A percentile compares a stretch with the other conserved stretches of the same genome.
Evolutionary conservation across 805 yeast genomes (phyloP).

Genomic region (Ogataea siamensis): DNA sequence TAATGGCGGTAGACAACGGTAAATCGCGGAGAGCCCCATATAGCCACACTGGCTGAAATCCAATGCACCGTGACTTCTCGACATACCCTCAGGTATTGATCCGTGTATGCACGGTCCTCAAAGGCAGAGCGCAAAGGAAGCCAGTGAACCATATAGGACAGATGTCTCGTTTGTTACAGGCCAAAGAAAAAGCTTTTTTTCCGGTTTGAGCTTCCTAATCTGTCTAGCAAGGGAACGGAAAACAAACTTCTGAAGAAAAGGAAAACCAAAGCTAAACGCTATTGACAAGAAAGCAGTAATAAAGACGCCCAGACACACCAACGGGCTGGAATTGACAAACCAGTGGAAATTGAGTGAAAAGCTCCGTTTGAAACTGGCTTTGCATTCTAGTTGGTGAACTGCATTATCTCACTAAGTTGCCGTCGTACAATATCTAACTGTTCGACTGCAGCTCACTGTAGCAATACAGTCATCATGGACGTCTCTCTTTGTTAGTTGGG

Average conservation of each 20-base stretch:
- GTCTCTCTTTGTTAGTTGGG: not conserved
- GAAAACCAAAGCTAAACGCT: not conserved
- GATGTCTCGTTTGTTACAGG: too few relatives aligned
- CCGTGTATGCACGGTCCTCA: conserved; percentile 13
- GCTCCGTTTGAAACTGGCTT: conserved; percentile 10
- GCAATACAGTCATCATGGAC: conserved; percentile 2
- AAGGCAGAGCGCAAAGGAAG: not conserved
- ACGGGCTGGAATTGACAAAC: conserved; percentile 8
- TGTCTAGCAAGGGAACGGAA: conserved; percentile 6
- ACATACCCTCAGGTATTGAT: conserved; percentile 22
- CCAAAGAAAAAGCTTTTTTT: conserved; percentile 17
- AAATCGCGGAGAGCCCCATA: not conserved
- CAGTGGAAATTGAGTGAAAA: not conserved
- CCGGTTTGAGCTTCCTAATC: conserved; percentile 1
- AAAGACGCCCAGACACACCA: not conserved
- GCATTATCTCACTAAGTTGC: too few relatives aligned
- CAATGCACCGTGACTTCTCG: conserved; percentile 5
- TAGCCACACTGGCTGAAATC: not conserved
- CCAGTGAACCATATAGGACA: not conserved
- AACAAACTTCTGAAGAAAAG: conserved; percentile 6
- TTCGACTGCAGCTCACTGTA: not conserved
- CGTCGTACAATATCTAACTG: too few relatives aligned
- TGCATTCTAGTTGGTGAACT: conserved; percentile 8
- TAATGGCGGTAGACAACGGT: not conserved
- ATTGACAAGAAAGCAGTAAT: not conserved